phyloP scores from a whole-genome alignment of 2,329 filamentous ascomycete genomes.

The Sporothrix curviconia region DNA sequence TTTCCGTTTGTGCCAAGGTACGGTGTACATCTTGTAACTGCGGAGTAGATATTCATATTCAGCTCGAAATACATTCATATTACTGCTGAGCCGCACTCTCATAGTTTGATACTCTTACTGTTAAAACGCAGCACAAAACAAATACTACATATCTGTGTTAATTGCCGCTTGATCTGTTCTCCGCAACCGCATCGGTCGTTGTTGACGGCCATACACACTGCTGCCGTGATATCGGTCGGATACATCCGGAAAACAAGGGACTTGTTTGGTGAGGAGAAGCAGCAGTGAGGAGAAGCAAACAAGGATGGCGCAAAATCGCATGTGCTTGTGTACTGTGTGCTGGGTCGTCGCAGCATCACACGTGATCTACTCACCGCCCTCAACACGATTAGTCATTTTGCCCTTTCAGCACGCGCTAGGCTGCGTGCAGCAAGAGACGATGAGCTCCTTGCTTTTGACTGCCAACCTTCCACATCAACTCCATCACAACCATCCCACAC shows the following conservation, averaged over 20 bases:
- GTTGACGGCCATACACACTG: too few species aligned
- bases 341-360: background rate
- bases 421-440: background rate
- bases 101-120: too few species aligned
- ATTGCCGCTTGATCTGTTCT: too few species aligned
- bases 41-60: too few species aligned
- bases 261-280: background rate
- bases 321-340: background rate
- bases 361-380: background rate
- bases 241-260: constrained; percentile 24
- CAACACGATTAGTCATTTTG: background rate
- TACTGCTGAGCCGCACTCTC: too few species aligned
- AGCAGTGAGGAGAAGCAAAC: background rate
- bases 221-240: constrained; percentile 28
- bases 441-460: background rate
- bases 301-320: background rate
- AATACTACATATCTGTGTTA: too few species aligned
- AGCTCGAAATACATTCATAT: too few species aligned
- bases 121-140: too few species aligned
- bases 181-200: too few species aligned
- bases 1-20: background rate
- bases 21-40: too few species aligned
- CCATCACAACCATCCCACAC: background rate
- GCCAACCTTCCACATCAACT: background rate
- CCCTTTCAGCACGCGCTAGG: background rate